phyloP scores from a whole-genome alignment of 2,329 filamentous ascomycete genomes.

The Colletotrichum sp. region DNA sequence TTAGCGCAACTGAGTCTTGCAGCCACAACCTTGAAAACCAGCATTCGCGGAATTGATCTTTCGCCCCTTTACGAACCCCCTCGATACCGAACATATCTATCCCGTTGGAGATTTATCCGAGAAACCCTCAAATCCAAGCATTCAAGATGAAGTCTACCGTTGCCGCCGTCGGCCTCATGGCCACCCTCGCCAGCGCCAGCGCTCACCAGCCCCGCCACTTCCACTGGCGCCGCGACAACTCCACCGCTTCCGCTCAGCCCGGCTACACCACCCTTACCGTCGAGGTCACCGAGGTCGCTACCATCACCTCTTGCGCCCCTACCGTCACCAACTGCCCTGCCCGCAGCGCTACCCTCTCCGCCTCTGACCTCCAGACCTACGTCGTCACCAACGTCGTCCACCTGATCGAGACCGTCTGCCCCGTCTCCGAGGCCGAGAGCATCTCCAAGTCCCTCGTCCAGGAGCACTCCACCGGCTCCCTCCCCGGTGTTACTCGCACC shows the following conservation, averaged over 20 bases:
- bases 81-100: conserved; percentile 1
- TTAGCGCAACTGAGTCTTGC: conserved; percentile 24
- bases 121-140: background rate
- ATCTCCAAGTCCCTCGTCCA: conserved; percentile 45
- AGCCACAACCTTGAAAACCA: conserved; percentile 6
- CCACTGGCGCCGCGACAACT: conserved; percentile 25
- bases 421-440: conserved; percentile 43
- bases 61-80: conserved; percentile 13
- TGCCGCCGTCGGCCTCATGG: conserved; percentile 48
- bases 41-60: conserved; percentile 22
- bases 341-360: conserved; percentile 38
- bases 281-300: conserved; percentile 59
- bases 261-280: conserved; percentile 49
- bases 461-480: conserved; percentile 37
- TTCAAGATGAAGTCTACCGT: conserved; percentile 54
- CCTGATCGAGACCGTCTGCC: conserved; percentile 49
- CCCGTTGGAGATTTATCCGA: background rate
- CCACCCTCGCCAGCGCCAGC: conserved; percentile 46
- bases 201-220: conserved; percentile 41
- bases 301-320: conserved; percentile 62
- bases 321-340: conserved; percentile 62
- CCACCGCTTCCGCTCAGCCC: conserved; percentile 15
- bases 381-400: conserved; percentile 43
- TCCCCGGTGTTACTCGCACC: conserved; percentile 39
- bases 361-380: conserved; percentile 35